phyloP scores from a whole-genome alignment of 192 early-diverging fungal genomes.

The Gonapodya sp. region DNA sequence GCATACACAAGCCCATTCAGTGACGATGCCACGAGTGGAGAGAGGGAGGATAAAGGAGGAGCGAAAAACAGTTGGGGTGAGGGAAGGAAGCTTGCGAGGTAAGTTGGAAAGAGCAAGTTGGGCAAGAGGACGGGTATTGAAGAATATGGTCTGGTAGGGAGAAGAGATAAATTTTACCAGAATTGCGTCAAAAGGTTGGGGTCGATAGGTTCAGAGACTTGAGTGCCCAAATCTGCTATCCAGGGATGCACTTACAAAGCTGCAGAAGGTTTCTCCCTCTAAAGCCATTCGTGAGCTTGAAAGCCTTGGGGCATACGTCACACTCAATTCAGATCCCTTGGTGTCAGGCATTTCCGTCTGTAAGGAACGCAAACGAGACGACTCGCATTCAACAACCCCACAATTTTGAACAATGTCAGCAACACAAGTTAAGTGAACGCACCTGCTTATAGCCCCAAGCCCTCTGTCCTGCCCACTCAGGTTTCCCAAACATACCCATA shows the following conservation, averaged over 20 bases:
- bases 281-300: not conserved
- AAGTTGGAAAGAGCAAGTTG: not conserved
- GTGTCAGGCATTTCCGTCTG: not conserved
- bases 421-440: too few species aligned
- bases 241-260: not conserved
- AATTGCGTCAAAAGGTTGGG: not conserved
- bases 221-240: not conserved
- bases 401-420: too few species aligned
- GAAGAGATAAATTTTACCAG: too few species aligned
- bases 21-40: not conserved
- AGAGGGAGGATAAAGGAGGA: not conserved
- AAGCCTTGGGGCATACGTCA: not conserved
- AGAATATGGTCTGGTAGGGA: not conserved
- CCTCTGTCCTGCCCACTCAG: not conserved
- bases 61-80: not conserved
- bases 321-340: not conserved
- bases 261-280: not conserved
- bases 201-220: not conserved
- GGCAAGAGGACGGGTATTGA: not conserved
- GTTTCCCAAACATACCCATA: not conserved
- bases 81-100: not conserved
- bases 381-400: too few species aligned
- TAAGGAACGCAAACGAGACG: too few species aligned
- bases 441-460: not conserved
- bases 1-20: not conserved